These are phyloP conservation scores for Solanum dulcamara DNA, from an alignment of 257 asterid species.

Conservation along the genomic window DNA sequence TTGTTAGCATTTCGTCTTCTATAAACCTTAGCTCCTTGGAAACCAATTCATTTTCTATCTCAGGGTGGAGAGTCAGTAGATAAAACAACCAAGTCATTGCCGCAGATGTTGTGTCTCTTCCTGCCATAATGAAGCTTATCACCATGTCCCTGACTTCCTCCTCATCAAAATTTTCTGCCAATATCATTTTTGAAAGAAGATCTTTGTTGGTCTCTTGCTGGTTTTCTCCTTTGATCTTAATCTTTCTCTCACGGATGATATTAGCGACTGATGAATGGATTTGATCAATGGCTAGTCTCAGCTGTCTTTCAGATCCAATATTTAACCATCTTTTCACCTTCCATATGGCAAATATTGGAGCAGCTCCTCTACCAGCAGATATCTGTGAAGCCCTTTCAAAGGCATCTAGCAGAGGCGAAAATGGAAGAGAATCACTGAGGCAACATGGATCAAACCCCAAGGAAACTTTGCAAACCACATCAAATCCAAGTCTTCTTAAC, in stretches of 20 bases:
- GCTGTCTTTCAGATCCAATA: constrained; percentile 35
- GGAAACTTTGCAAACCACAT: constrained; percentile 40
- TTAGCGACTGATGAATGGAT: constrained; percentile 26
- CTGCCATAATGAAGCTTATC: constrained; percentile 63
- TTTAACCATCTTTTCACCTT: constrained; percentile 29
- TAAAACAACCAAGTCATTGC: constrained; percentile 71
- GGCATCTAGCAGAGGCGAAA: constrained; percentile 28
- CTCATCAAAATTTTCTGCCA: constrained; percentile 18
- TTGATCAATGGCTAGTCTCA: constrained; percentile 25
- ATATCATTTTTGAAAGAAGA: constrained; percentile 31
- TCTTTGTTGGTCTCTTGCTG: background rate
- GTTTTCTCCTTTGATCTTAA: background rate
- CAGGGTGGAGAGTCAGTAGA: constrained; percentile 27
- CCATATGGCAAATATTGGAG: constrained; percentile 36
- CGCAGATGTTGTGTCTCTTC: constrained; percentile 58
- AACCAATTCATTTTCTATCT: constrained; percentile 21
- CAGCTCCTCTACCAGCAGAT: constrained; percentile 45
- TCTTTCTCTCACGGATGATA: constrained; percentile 21
- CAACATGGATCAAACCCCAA: constrained; percentile 48
- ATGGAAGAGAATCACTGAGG: constrained; percentile 1
- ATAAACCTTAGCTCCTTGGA: constrained; percentile 16
- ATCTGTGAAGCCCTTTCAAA: constrained; percentile 52
- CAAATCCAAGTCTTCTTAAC: constrained; percentile 43
- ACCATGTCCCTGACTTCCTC: constrained; percentile 32
- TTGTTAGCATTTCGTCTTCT: background rate